These are phyloP conservation scores for Clarireedia paspali DNA, from an alignment of 2,329 filamentous ascomycete genomes.

Conservation along the genomic window DNA sequence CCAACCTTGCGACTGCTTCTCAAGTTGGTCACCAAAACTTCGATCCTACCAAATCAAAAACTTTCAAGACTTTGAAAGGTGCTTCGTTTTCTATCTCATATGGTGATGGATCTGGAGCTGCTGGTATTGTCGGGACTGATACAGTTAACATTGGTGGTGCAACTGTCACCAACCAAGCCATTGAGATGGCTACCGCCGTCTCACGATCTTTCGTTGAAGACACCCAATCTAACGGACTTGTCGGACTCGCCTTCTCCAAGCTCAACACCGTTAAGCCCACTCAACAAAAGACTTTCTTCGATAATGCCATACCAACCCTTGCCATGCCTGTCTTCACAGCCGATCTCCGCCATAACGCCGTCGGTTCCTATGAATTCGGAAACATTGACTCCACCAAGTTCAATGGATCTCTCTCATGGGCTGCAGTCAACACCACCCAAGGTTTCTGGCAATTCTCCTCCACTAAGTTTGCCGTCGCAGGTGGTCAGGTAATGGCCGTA, in stretches of 20 bases:
- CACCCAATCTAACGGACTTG: conserved; percentile 45
- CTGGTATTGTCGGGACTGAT: conserved; percentile 31
- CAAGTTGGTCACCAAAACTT: conserved; percentile 28
- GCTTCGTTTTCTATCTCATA: conserved; percentile 30
- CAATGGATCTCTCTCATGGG: conserved; percentile 45
- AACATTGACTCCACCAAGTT: conserved; percentile 46
- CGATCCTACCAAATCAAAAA: conserved; percentile 25
- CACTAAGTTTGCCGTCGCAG: conserved; percentile 38
- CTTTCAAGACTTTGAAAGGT: conserved; percentile 24
- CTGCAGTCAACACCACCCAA: conserved; percentile 38
- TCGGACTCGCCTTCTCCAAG: conserved; percentile 47
- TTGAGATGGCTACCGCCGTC: conserved; percentile 30
- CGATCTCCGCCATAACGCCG: conserved; percentile 38
- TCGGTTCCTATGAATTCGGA: conserved; percentile 48
- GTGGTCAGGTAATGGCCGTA: conserved; percentile 48
- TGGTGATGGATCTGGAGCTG: conserved; percentile 33
- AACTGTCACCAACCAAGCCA: conserved; percentile 27
- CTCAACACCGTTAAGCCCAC: conserved; percentile 30
- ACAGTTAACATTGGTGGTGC: conserved; percentile 30
- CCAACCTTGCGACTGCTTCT: conserved; percentile 23
- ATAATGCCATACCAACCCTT: conserved; percentile 26
- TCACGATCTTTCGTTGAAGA: conserved; percentile 30
- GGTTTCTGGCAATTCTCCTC: conserved; percentile 52
- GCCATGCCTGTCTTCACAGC: conserved; percentile 53
- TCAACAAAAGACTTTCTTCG: conserved; percentile 31